phyloP scores from a whole-genome alignment of 805 yeast species.

The Lachancea kluyveri region DNA sequence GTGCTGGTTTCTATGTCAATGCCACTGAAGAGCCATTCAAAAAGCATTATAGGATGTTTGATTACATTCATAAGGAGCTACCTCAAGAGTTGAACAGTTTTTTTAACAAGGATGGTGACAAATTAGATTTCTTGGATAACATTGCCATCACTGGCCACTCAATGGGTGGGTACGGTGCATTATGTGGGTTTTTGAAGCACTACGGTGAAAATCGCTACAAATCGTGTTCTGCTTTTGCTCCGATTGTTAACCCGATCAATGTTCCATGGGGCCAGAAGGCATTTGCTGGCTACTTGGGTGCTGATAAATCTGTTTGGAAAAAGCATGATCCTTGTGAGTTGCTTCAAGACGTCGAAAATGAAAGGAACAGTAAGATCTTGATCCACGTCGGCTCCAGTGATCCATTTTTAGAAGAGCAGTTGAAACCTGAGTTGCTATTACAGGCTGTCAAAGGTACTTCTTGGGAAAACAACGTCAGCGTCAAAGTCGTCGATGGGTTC shows the following conservation, averaged over 20 bases:
- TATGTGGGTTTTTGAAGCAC: conserved; percentile 59
- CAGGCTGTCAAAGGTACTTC: conserved; percentile 48
- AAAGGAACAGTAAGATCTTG: conserved; percentile 55
- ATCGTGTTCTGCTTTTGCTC: conserved; percentile 86
- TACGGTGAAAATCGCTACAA: conserved; percentile 55
- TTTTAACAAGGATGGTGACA: conserved; percentile 32
- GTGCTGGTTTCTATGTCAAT: conserved; percentile 92
- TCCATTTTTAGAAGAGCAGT: conserved; percentile 60
- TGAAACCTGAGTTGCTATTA: conserved; percentile 68
- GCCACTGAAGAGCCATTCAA: conserved; percentile 71
- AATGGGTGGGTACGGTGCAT: conserved; percentile 97
- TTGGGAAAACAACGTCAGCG: conserved; percentile 54
- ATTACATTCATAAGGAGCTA: conserved; percentile 72
- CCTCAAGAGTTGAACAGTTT: conserved; percentile 41
- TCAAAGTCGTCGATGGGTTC: conserved; percentile 68
- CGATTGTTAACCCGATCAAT: conserved; percentile 72
- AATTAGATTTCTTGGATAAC: conserved; percentile 52
- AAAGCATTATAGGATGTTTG: conserved; percentile 77
- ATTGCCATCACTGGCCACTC: conserved; percentile 92
- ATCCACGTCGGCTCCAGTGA: conserved; percentile 82
- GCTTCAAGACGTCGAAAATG: conserved; percentile 41
- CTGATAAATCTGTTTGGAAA: conserved; percentile 46
- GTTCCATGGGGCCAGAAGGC: conserved; percentile 88
- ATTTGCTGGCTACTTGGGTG: conserved; percentile 72
- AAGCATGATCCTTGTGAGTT: conserved; percentile 82